phyloP scores from a whole-genome alignment of 2,329 filamentous ascomycete genomes.

The Xylaria arbuscula region DNA sequence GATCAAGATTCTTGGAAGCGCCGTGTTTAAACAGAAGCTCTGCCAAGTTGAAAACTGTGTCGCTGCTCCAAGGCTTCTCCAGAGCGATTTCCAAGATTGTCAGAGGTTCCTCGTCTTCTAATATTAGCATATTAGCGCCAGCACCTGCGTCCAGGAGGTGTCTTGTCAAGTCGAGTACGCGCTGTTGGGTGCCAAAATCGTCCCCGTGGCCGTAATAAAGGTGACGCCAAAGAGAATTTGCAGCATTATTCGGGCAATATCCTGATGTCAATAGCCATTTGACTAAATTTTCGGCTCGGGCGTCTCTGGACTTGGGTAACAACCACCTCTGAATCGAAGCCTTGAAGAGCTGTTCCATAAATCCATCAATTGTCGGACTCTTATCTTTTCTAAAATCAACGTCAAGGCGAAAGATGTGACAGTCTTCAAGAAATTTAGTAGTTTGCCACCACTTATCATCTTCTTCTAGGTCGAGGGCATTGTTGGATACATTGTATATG shows the following conservation, averaged over 20 bases:
- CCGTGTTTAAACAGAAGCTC: constrained; percentile 18
- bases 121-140: constrained; percentile 14
- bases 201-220: background rate
- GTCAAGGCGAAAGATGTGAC: constrained; percentile 1
- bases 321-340: constrained; percentile 9
- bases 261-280: constrained; percentile 25
- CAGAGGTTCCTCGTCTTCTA: background rate
- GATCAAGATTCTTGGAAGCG: constrained; percentile 4
- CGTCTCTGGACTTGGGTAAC: background rate
- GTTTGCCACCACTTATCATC: constrained; percentile 5
- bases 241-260: constrained; percentile 18
- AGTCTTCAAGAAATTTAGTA: constrained; percentile 9
- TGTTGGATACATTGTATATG: constrained; percentile 23
- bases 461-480: background rate
- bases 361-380: constrained; percentile 18
- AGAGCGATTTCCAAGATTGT: constrained; percentile 22
- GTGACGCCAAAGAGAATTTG: constrained; percentile 10
- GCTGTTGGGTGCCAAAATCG: background rate
- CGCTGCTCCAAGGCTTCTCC: background rate
- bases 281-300: constrained; percentile 4
- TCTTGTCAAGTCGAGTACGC: constrained; percentile 7
- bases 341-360: constrained; percentile 21
- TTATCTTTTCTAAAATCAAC: background rate
- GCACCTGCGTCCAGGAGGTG: constrained; percentile 21
- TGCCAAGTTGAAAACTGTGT: constrained; percentile 4